Evolutionary conservation across 352 stramenopile species (phyloP), one percentile per base, ranked within the genome.

Genomic region (Phytophthora aleatoria): DNA sequence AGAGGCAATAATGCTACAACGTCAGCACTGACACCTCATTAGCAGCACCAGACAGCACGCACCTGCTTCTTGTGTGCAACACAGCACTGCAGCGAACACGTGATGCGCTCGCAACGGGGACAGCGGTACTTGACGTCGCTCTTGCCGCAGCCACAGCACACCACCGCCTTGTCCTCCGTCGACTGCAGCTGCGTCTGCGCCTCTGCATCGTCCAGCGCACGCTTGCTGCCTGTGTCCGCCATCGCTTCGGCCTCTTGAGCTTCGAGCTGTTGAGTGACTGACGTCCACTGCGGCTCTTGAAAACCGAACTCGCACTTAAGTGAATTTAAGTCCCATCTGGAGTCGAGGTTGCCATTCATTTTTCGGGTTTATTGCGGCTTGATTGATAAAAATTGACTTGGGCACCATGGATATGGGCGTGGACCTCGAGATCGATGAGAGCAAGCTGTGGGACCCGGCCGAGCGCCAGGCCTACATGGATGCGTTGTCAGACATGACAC

Each of bases 401-500:
- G n/a, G 39, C n/a, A 68, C 1, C 13, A 92, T 92, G 84, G 87
- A 49, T 28, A 48, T 94, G 41, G 87, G 91, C 68, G 67, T 94
- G 28, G 87, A 96, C 70, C 67, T 94, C 36, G 87, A 94, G 79
- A 90, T 91, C 65, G 84, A 93, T 73, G 85, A 94, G 78, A 89
- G 80, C 76, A 92, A 94, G 72, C 66, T 90, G 43, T 96, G 87
- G 87, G 81, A 89, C 56, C 79, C 85, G n/a, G 72, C 55, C 33
- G 69, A 83, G 67, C 85, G 87, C 30, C 87, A 96, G 65, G 81
- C 81, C 58, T 96, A 96, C 73, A 89, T 96, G 71, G 87, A 96
- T 30, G 72, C 78, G 42, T 67, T 96, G 59, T 84, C 87, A 9
- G 87, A 96, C 31, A 94, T 96, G 87, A 87, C 87, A 60, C 75